Percentiles rank a stretch among this genome's conserved stretches.
Conservation (phyloP, 306 rosid genomes). For the Prunus padus region DNA sequence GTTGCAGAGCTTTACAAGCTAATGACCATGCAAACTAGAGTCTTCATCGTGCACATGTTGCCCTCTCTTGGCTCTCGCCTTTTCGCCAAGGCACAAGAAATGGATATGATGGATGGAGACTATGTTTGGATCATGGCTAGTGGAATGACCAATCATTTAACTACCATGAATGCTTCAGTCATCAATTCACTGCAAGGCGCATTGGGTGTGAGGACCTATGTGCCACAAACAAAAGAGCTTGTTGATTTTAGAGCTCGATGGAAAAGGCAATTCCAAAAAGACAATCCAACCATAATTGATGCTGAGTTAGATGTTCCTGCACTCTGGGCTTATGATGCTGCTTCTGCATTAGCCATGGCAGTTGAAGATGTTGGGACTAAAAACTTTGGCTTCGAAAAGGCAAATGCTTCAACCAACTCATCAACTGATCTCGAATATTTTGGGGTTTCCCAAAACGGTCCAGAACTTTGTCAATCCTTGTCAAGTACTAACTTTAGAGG, state of each 20-base stretch:
- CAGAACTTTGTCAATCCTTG: constrained; percentile 36
- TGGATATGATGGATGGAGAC: constrained; percentile 45
- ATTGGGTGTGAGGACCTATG: constrained; percentile 40
- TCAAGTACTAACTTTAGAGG: constrained; percentile 17
- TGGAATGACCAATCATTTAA: constrained; percentile 27
- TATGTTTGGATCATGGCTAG: constrained; percentile 53
- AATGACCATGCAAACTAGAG: background rate
- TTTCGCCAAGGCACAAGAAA: constrained; percentile 34
- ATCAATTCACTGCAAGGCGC: constrained; percentile 49
- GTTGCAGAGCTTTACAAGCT: constrained; percentile 20
- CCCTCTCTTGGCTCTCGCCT: constrained; percentile 28
- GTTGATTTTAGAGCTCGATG: constrained; percentile 32
- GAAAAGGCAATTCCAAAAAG: constrained; percentile 37
- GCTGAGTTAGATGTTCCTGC: constrained; percentile 29
- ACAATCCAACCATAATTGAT: constrained; percentile 33
- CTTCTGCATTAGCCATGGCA: constrained; percentile 47
- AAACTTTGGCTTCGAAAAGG: background rate
- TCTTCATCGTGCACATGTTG: constrained; percentile 41
- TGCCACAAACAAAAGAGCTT: constrained; percentile 29
- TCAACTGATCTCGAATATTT: constrained; percentile 36
- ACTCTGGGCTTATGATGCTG: constrained; percentile 57
- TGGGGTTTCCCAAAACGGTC: constrained; percentile 44
- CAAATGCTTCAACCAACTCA: constrained; percentile 19
- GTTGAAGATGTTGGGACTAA: constrained; percentile 31
- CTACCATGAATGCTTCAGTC: constrained; percentile 13